phyloP scores from a whole-genome alignment of 176 grass and related monocot genomes.

The Poa annua region DNA sequence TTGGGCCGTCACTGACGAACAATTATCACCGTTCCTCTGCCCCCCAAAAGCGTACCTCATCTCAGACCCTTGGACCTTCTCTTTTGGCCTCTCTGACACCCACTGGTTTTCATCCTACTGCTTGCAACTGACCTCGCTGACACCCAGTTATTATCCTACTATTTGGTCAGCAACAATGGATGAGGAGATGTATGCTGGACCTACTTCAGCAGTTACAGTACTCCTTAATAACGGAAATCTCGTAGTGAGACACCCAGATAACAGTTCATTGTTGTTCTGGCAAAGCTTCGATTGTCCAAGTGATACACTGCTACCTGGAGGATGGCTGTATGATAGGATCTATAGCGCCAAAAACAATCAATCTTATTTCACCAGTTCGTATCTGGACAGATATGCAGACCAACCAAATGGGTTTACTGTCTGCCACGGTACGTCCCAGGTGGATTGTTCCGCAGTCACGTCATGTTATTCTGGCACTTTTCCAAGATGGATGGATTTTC shows the following conservation, averaged over 20 bases:
- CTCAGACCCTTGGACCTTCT: no score
- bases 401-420: not conserved
- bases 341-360: not conserved
- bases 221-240: slow-evolving; percentile 29
- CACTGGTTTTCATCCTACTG: no score
- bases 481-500: not conserved
- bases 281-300: slow-evolving; percentile 27
- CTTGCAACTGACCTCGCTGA: no score
- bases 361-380: not conserved
- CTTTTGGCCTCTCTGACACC: no score
- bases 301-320: slow-evolving; percentile 1
- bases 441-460: no score
- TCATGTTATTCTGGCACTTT: not conserved
- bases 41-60: not conserved
- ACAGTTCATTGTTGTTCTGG: not conserved
- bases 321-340: not conserved
- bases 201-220: not conserved
- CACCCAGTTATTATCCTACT: no score
- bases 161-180: no score
- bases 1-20: not conserved
- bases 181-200: no score
- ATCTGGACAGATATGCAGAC: not conserved
- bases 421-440: fast-evolving
- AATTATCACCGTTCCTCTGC: not conserved
- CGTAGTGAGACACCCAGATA: not conserved